These are phyloP conservation scores for Casuarina cunninghamiana DNA, from an alignment of 306 rosid genomes.

Conservation along the genomic window DNA sequence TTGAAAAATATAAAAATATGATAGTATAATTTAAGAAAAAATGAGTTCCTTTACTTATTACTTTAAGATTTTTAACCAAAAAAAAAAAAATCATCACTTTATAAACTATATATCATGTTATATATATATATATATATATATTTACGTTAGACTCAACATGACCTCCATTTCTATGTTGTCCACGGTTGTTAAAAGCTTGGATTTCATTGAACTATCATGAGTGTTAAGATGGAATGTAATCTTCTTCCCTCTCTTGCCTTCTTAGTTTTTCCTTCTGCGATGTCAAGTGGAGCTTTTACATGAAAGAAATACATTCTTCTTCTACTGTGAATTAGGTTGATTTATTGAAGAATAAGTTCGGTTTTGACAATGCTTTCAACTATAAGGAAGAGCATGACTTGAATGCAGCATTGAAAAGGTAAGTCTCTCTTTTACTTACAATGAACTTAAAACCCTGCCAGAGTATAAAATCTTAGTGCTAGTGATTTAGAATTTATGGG, in stretches of 20 bases:
- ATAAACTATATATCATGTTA: too few species aligned
- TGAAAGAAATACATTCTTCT: background rate
- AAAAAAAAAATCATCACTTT: too few species aligned
- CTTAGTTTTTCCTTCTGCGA: too few species aligned
- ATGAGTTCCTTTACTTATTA: too few species aligned
- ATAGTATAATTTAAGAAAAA: too few species aligned
- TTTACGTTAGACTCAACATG: background rate
- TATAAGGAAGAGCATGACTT: too few species aligned
- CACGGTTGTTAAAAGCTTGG: background rate
- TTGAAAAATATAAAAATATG: too few species aligned
- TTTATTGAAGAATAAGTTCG: background rate
- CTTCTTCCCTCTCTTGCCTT: too few species aligned
- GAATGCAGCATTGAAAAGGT: constrained; percentile 2
- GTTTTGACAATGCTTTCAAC: too few species aligned
- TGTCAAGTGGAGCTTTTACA: background rate
- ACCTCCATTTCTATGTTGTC: background rate
- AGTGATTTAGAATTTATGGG: background rate
- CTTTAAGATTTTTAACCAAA: too few species aligned
- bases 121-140: too few species aligned
- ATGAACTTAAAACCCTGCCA: background rate
- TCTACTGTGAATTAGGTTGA: background rate
- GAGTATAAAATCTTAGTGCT: background rate
- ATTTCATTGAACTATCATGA: background rate
- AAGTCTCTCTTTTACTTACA: background rate
- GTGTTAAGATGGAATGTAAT: too few species aligned